A percentile compares a stretch with the other conserved stretches of the same genome.
Conservation (phyloP, 2,329 filamentous ascomycete species). For the Colletotrichum orchidophilum region DNA sequence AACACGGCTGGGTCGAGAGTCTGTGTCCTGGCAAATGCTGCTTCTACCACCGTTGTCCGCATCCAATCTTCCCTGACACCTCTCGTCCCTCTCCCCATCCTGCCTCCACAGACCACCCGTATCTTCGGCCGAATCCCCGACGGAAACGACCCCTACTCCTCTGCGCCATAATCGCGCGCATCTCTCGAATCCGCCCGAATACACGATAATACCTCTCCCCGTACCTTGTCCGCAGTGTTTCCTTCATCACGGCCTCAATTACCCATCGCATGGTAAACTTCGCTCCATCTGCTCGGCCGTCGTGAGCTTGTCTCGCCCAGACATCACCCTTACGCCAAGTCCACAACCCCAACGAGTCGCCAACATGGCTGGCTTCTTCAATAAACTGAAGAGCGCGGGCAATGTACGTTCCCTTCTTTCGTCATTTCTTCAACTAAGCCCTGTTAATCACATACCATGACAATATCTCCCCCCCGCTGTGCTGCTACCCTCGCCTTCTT, state of each 20-base stretch:
- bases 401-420: conserved; percentile 55
- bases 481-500: conserved; percentile 15
- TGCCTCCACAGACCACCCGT: conserved; percentile 26
- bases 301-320: conserved; percentile 47
- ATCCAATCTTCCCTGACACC: conserved; percentile 27
- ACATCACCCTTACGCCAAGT: conserved; percentile 35
- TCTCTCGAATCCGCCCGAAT: conserved; percentile 10
- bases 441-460: not conserved
- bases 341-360: conserved; percentile 13
- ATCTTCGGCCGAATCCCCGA: conserved; percentile 31
- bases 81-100: conserved; percentile 4
- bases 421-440: not conserved
- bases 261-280: conserved; percentile 25
- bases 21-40: conserved; percentile 31
- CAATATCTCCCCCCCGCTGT: not conserved
- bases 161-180: conserved; percentile 26
- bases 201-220: conserved; percentile 18
- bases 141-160: conserved; percentile 25
- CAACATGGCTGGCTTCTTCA: conserved; percentile 67
- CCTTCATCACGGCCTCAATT: conserved; percentile 17
- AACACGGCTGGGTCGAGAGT: conserved; percentile 16
- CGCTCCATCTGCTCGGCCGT: conserved; percentile 26
- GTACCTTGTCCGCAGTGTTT: not conserved
- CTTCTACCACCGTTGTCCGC: conserved; percentile 13
- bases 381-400: conserved; percentile 65